Conservation (phyloP, 73 alveolate species). For the Breviolum minutum region DNA sequence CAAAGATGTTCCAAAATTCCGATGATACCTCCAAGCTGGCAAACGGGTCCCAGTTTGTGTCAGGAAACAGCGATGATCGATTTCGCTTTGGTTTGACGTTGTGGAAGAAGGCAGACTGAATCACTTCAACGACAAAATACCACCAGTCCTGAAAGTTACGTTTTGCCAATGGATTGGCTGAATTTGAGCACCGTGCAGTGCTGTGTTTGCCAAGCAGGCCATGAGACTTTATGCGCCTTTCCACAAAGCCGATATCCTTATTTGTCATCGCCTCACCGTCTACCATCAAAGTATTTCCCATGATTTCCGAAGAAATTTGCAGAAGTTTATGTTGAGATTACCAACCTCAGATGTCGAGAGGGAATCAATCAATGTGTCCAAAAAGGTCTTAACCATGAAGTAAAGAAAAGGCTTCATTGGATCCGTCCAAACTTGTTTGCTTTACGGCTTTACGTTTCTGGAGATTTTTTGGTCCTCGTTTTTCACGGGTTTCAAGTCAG, state of each 20-base stretch:
- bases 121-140: too few species aligned
- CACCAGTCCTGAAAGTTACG: too few species aligned
- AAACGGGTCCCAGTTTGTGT: background rate
- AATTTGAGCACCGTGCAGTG: too few species aligned
- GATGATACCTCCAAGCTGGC: background rate
- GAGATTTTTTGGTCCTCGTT: background rate
- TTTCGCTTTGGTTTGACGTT: conserved; percentile 65
- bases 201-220: background rate
- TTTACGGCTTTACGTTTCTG: too few species aligned
- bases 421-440: too few species aligned
- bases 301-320: too few species aligned
- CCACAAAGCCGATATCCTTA: conserved; percentile 54
- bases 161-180: too few species aligned
- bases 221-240: conserved; percentile 56
- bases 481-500: background rate
- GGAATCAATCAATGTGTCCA: too few species aligned
- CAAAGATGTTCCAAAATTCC: background rate
- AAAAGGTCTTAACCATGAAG: too few species aligned
- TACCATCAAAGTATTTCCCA: background rate
- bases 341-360: too few species aligned
- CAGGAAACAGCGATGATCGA: conserved; percentile 93
- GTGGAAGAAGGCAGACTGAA: conserved; percentile 49
- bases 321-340: too few species aligned
- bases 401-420: too few species aligned
- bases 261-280: background rate